phyloP scores from a whole-genome alignment of 2,329 filamentous ascomycete species.

The Fusarium sarcochroum region DNA sequence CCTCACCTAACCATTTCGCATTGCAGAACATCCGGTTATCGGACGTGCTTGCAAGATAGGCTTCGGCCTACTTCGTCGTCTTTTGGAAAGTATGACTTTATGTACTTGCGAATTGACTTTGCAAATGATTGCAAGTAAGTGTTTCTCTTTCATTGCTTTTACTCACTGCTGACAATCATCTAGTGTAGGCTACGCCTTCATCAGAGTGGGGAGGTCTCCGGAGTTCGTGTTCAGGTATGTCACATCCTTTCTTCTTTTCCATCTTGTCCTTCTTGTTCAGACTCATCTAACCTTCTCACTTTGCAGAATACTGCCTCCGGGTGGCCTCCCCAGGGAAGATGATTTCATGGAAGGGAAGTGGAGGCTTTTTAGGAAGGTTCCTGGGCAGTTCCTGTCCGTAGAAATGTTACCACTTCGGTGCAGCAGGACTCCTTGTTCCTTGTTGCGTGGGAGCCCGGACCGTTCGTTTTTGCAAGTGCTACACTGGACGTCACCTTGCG shows the following conservation, averaged over 20 bases:
- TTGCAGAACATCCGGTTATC: too few relatives aligned
- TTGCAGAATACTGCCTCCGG: too few relatives aligned
- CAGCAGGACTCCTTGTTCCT: not conserved
- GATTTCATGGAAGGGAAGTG: too few relatives aligned
- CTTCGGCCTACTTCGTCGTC: conserved; percentile 62
- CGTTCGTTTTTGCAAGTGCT: conserved; percentile 15
- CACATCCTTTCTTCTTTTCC: too few relatives aligned
- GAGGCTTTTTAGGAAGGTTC: too few relatives aligned
- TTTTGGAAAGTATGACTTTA: conserved; percentile 89
- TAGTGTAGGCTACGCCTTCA: conserved; percentile 95
- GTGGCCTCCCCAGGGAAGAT: too few relatives aligned
- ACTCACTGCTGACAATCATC: conserved; percentile 45
- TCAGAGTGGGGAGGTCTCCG: conserved; percentile 62
- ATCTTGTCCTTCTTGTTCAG: too few relatives aligned
- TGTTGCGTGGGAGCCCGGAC: conserved; percentile 7
- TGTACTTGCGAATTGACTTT: conserved; percentile 93
- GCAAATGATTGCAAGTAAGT: conserved; percentile 85
- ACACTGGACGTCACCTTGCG: conserved; percentile 1
- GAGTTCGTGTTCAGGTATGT: too few relatives aligned
- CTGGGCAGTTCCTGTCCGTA: too few relatives aligned
- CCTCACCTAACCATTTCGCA: too few relatives aligned
- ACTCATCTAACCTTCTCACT: too few relatives aligned
- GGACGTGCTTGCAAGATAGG: not conserved
- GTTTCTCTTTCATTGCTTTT: not conserved
- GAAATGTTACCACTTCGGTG: too few relatives aligned